A percentile compares a stretch with the other conserved stretches of the same genome.
These are phyloP conservation scores for Phytophthora syringae DNA, from an alignment of 352 stramenopile species.

Conservation along the genomic window DNA sequence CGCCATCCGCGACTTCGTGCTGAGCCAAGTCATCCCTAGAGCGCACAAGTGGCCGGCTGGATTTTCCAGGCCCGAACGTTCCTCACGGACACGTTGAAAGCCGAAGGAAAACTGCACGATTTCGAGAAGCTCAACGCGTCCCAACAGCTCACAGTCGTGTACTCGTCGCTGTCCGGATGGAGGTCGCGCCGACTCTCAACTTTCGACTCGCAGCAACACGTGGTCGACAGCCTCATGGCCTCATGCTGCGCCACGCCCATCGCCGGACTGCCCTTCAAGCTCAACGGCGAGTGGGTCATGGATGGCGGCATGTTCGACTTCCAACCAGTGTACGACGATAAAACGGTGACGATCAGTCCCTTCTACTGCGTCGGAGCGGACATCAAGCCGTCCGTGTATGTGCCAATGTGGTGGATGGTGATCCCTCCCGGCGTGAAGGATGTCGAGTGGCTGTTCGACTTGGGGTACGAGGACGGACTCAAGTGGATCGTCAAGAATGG, in stretches of 20 bases:
- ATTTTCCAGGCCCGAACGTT: conserved; percentile 73
- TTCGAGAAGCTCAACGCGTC: conserved; percentile 58
- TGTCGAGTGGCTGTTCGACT: conserved; percentile 85
- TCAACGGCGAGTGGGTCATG: conserved; percentile 88
- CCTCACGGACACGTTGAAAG: conserved; percentile 51
- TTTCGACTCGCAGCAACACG: conserved; percentile 70
- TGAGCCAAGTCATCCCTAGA: conserved; percentile 56
- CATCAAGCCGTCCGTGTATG: conserved; percentile 91
- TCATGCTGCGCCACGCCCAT: conserved; percentile 86
- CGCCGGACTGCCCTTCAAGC: conserved; percentile 80
- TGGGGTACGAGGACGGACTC: conserved; percentile 84
- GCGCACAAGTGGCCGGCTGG: conserved; percentile 58
- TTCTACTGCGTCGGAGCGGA: conserved; percentile 90
- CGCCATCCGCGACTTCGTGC: conserved; percentile 65
- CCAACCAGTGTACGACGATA: conserved; percentile 73
- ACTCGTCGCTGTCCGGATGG: conserved; percentile 76
- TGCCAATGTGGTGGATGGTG: conserved; percentile 89
- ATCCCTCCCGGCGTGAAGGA: conserved; percentile 73
- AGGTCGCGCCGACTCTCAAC: conserved; percentile 68
- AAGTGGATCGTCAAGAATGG: conserved; percentile 67
- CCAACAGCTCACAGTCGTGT: conserved; percentile 66
- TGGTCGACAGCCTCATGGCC: conserved; percentile 67
- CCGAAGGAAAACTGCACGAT: conserved; percentile 46
- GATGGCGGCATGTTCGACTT: conserved; percentile 88
- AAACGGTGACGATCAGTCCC: conserved; percentile 82